Base-by-base conservation (phyloP, 192 early-diverging fungal species). In the Coemansia aciculifera region DNA sequence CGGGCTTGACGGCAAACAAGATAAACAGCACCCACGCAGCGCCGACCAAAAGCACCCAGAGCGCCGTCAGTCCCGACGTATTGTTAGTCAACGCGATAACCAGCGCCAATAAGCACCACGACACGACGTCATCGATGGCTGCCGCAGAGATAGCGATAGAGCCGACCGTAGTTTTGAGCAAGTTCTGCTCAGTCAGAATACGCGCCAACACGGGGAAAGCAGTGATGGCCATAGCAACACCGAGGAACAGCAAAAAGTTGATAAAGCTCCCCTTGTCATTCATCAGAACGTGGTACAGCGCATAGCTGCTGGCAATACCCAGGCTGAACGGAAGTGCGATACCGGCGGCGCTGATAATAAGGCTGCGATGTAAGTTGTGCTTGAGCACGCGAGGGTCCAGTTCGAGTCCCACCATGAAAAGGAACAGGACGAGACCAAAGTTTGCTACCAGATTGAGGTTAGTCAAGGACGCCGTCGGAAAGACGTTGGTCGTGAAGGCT, bases 151-250 rank as follows among this genome's bases (percentile, higher is more conserved):
- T 87, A 17, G 94, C 89, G n/a, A 91, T 84, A 17, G 89, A 85
- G 11, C 95, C 97, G 9, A 96, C 93, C 7, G 80, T 81, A 29
- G 94, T 93, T 5, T 83, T 80, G 37, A 97, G 77, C 36, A 98
- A 72, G 68, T 95, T 94, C 38, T 89, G 85, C 77, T 97, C 95
- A 0, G 93, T 89, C 62, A 98, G 75, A 57, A 98, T 96, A 67
- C 97, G 95, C 0, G 93, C 96, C 32, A 98, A 86, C 1, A 98
- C 96, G 0, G 96, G 96, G 64, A 96, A 98, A 1, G 95, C 95
- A 0, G 95, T 98, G 67, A 96, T 94, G 36, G 91, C 82, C 90
- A 96, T 94, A 49, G 93, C 92, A 7, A 97, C 95, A 44, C 94
- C 94, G 24, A 86, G 81, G 76, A 95, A 97, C 59, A 95, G 86